Evolutionary conservation across 2,329 filamentous ascomycete genomes (phyloP), one percentile per base, ranked within the genome.

Genomic region (Coleophoma eucalyptorum): DNA sequence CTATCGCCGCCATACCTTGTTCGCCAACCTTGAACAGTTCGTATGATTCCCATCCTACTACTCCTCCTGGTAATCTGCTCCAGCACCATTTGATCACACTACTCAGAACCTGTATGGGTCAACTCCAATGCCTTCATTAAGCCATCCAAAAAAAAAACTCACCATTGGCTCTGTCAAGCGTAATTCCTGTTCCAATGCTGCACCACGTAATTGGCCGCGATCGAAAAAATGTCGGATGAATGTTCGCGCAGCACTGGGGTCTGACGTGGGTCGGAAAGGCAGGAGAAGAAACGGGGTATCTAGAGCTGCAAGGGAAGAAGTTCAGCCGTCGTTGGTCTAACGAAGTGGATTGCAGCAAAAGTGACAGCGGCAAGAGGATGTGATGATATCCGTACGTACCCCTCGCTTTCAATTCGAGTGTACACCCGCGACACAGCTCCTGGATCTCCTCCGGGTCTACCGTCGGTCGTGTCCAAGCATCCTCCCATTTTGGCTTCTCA

Each of bases 71-170:
- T 46, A 99, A 76, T 71, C 94, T 84, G 67, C 90, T 92, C 94
- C 94, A 99, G 70, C 93, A 97, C 94, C 94, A 99, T 75, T 97
- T 99, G 58, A 94, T 78, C 40, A 97, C 91, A 62, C 92, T 94
- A 57, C 91, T 92, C 49, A 99, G 81, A 50, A 96, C 91, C 90
- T 96, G 56, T 31, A 37, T 32, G 26, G 26, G 26, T 26, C 26
- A 26, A 8, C 18, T 45, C 46, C 47, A 70, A 62, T 69, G 61
- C 45, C 21, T 41, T 52, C 20, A 21, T 34, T 26, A 52, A 46
- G 50, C 50, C 20, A 50, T 35, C 41, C 35, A 12, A 43, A 21
- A 48, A 12, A 43, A 21, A 48, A 55, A 62, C 83, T 58, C 78
- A 97, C 93, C 87, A 96, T 90, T 52, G 93, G 91, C 70, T 97